Evolutionary conservation across 371 early-diverging fungal species (phyloP).

Genomic region (Dichotomocladium elegans): DNA sequence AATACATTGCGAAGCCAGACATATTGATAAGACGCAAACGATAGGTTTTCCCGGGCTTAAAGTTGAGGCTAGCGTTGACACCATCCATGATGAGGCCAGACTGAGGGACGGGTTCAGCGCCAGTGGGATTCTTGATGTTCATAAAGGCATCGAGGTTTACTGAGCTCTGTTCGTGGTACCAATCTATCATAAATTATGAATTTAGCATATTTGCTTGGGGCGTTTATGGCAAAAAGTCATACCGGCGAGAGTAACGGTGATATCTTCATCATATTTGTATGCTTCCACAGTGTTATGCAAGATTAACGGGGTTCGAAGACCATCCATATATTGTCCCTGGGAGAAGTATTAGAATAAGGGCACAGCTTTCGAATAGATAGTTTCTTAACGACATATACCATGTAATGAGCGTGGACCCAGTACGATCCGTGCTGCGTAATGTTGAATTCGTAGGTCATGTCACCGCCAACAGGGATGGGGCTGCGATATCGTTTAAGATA

Average conservation of each 20-base stretch:
- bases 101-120: constrained; percentile 42
- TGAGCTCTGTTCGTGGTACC: constrained; percentile 52
- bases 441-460: constrained; percentile 62
- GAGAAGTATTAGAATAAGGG: neutral
- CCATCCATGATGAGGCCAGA: constrained; percentile 51
- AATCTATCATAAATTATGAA: constrained; percentile 36
- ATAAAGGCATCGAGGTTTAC: constrained; percentile 38
- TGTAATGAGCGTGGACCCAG: constrained; percentile 71
- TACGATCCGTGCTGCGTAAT: constrained; percentile 65
- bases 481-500: constrained; percentile 6
- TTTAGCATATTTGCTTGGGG: too few species aligned
- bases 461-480: constrained; percentile 45
- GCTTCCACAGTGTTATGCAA: constrained; percentile 54
- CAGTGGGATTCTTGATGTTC: constrained; percentile 48
- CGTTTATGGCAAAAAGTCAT: neutral
- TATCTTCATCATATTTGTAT: constrained; percentile 64
- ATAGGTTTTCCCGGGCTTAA: constrained; percentile 26
- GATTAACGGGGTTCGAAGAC: constrained; percentile 69
- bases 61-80: constrained; percentile 12
- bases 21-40: constrained; percentile 55
- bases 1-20: constrained; percentile 62
- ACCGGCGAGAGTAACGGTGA: constrained; percentile 49
- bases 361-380: neutral
- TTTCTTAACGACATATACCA: neutral
- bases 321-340: constrained; percentile 73